Evolutionary conservation across 345 rosid species (phyloP), one percentile per base, ranked within the genome.

Genomic region (Trapa bicornis): DNA sequence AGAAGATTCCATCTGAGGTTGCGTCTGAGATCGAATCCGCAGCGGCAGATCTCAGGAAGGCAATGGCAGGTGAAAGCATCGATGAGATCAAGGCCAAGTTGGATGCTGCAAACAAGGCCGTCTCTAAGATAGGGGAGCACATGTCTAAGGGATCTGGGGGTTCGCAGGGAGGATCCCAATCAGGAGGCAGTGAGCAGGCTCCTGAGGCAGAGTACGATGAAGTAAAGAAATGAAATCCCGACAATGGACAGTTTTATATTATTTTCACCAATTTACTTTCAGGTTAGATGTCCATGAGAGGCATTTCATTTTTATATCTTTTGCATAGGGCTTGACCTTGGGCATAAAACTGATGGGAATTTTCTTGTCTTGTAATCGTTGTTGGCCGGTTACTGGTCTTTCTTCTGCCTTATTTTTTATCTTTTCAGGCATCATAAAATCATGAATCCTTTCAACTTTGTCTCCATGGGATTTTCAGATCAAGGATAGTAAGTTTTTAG

Each of bases 171-270:
- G 87, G 88, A 41, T 69, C 85, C 13, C 80, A 79, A 15, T 33
- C 63, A 65, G 94, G 96, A 29, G 88, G 29, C 29, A 22, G 84
- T 13, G 94, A 92, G 3, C 85, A 83, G 75, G 63, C 98, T 41
- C 79, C 85, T 0, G 98, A 92, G 71, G 96, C 96, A 0, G 98
- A 92, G 45, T 92, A 82, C 36, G 92, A 92, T 80, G 98, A 89
- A 75, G 92, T 76, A 70, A 89, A 82, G 71, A 89, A 89, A 81
- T 88, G 79, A 82, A 82, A 80, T 37, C 82, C 75, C 6, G 60
- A 54, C 63, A 35, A 29, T 11, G 1, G 12, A 8, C 38, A 32
- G 63, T 32, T 58, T 35, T 16, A 11, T 35, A 32, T 22, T 22
- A 22, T n/a, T 54, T 41, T 54, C 22, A 54, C 33, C 60, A 11